A percentile compares a stretch with the other conserved stretches of the same genome.
Evolutionary conservation across 768 basidiomycete genomes (phyloP).

Genomic region (Auriscalpium vulgare): DNA sequence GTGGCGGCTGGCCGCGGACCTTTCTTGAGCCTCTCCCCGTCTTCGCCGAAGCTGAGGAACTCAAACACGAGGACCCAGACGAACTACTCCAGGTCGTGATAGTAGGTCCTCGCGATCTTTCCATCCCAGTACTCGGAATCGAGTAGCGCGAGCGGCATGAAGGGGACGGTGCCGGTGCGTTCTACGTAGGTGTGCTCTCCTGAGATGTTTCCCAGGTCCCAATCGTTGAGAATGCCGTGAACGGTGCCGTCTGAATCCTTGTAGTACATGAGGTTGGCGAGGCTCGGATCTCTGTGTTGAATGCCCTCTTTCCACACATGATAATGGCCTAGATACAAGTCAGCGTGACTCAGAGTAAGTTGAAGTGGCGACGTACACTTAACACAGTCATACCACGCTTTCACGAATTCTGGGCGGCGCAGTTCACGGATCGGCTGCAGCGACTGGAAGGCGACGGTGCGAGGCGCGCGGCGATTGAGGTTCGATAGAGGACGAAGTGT

Average conservation of each 20-base stretch:
- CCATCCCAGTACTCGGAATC: background rate
- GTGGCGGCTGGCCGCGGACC: too few species aligned
- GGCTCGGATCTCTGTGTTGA: background rate
- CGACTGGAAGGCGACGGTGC: too few species aligned
- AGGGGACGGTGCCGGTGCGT: background rate
- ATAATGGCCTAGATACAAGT: background rate
- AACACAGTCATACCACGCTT: too few species aligned
- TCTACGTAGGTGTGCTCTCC: too few species aligned
- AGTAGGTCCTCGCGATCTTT: background rate
- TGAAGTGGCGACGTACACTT: too few species aligned
- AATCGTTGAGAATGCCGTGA: background rate
- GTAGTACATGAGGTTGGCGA: background rate
- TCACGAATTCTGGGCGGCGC: too few species aligned
- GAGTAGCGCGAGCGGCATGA: background rate
- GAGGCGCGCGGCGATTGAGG: too few species aligned
- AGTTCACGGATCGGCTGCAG: too few species aligned
- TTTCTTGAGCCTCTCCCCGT: background rate
- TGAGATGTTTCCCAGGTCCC: background rate
- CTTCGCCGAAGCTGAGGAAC: background rate
- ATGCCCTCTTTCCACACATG: background rate
- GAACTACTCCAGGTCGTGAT: background rate
- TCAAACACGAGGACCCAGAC: background rate
- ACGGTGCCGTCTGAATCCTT: too few species aligned
- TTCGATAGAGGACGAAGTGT: too few species aligned
- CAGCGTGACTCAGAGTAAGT: too few species aligned